Evolutionary conservation across 2,329 filamentous ascomycete species (phyloP).

Genomic region (Cordyceps fumosorosea): DNA sequence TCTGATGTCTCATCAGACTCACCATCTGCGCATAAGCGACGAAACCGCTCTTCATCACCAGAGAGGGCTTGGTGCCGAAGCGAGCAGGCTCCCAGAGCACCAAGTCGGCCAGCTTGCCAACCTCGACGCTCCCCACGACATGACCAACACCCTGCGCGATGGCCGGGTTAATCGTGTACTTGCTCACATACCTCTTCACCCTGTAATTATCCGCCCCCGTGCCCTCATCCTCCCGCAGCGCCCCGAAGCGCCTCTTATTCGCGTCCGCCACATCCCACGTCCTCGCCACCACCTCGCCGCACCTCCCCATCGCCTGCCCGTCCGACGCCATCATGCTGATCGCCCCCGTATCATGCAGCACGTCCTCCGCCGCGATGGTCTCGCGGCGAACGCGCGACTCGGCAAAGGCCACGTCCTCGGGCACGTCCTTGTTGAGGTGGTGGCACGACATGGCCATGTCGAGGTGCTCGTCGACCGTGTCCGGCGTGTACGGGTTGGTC

Average conservation of each 20-base stretch:
- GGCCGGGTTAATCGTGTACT: constrained; percentile 94
- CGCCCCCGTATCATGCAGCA: constrained; percentile 87
- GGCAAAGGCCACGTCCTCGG: constrained; percentile 92
- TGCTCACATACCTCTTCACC: constrained; percentile 87
- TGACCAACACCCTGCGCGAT: constrained; percentile 87
- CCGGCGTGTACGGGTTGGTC: constrained; percentile 80
- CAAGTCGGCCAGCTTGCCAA: constrained; percentile 83
- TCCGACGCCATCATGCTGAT: constrained; percentile 98
- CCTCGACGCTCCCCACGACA: constrained; percentile 77
- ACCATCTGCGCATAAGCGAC: constrained; percentile 82
- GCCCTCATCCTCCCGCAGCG: constrained; percentile 68
- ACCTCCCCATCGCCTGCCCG: constrained; percentile 94
- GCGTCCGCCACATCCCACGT: constrained; percentile 98
- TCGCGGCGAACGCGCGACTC: constrained; percentile 91
- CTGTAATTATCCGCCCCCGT: constrained; percentile 82
- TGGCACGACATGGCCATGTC: constrained; percentile 99
- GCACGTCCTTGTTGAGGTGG: constrained; percentile 85
- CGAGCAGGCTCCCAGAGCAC: constrained; percentile 79
- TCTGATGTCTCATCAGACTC: too few species aligned
- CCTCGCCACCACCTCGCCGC: constrained; percentile 84
- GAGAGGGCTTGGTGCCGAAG: constrained; percentile 79
- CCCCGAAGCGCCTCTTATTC: constrained; percentile 82
- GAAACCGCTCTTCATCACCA: constrained; percentile 82
- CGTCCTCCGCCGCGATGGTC: constrained; percentile 94
- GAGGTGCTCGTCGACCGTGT: constrained; percentile 92